Conservation (phyloP, 306 rosid genomes). For the Canavalia ensiformis region DNA sequence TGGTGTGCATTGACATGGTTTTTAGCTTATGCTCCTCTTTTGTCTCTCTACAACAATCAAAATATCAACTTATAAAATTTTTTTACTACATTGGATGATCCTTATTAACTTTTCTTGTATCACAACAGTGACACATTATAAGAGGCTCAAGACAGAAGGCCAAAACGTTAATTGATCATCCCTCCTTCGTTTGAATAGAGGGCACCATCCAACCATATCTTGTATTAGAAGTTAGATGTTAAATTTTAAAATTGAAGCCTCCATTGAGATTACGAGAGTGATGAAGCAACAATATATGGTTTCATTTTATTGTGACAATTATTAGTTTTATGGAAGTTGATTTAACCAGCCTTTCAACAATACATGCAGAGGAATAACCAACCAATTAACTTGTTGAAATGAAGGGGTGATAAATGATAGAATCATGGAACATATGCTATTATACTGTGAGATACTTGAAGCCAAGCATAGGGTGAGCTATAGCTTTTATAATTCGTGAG, state of each 20-base stretch:
- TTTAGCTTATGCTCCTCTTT: no score
- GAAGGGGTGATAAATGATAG: not conserved
- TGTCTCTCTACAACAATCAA: not conserved
- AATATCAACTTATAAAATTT: not conserved
- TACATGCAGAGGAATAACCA: not conserved
- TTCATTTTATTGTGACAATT: not conserved
- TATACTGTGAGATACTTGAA: not conserved
- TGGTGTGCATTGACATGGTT: no score
- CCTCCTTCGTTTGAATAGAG: not conserved
- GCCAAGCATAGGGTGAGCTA: not conserved
- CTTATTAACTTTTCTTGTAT: not conserved
- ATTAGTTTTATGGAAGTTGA: conserved; percentile 2
- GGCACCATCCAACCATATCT: not conserved
- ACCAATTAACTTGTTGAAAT: not conserved
- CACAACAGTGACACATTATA: no score
- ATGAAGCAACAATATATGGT: conserved; percentile 7
- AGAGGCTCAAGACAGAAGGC: not conserved
- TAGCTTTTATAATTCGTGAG: not conserved
- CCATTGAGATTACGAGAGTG: not conserved
- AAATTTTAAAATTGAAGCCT: not conserved
- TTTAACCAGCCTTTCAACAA: not conserved
- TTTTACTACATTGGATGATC: not conserved
- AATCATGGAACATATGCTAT: not conserved
- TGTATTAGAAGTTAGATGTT: not conserved
- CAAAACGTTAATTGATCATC: not conserved